phyloP scores from a whole-genome alignment of 73 alveolate species.

The Paraurostyla sp. region DNA sequence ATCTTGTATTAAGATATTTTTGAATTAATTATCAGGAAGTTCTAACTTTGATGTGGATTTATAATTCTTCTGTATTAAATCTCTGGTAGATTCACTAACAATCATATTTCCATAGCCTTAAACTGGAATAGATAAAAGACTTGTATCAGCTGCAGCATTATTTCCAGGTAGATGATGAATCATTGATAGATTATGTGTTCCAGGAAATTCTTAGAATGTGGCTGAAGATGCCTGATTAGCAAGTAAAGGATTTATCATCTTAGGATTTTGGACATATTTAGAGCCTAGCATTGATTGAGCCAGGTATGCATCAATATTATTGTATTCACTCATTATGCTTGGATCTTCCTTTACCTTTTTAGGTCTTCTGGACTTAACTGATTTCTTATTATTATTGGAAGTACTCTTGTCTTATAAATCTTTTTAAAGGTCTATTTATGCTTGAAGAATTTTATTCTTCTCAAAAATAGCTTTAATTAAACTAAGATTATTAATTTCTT shows the following conservation, averaged over 20 bases:
- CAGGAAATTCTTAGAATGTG: conserved; percentile 47
- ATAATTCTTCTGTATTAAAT: not conserved
- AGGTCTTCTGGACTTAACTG: conserved; percentile 13
- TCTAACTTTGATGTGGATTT: conserved; percentile 20
- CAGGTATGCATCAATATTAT: conserved; percentile 45
- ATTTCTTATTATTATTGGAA: conserved; percentile 26
- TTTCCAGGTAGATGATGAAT: not conserved
- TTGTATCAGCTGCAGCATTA: not conserved
- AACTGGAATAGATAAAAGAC: not conserved
- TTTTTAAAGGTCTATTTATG: not conserved
- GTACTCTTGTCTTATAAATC: not conserved
- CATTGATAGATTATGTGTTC: not conserved
- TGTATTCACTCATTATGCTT: conserved; percentile 37
- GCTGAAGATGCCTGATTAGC: conserved; percentile 24
- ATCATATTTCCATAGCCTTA: not conserved
- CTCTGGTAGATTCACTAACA: conserved; percentile 5
- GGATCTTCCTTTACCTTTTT: conserved; percentile 48
- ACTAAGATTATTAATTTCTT: conserved; percentile 8
- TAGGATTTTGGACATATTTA: not conserved
- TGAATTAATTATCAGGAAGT: not conserved
- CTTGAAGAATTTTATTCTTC: conserved; percentile 37
- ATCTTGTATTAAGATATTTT: not conserved
- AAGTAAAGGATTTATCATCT: conserved; percentile 7
- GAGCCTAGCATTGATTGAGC: conserved; percentile 26
- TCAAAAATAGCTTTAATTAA: conserved; percentile 35